These are phyloP conservation scores for Periconia sp. DNA, from an alignment of 2,329 filamentous ascomycete species.

Conservation along the genomic window DNA sequence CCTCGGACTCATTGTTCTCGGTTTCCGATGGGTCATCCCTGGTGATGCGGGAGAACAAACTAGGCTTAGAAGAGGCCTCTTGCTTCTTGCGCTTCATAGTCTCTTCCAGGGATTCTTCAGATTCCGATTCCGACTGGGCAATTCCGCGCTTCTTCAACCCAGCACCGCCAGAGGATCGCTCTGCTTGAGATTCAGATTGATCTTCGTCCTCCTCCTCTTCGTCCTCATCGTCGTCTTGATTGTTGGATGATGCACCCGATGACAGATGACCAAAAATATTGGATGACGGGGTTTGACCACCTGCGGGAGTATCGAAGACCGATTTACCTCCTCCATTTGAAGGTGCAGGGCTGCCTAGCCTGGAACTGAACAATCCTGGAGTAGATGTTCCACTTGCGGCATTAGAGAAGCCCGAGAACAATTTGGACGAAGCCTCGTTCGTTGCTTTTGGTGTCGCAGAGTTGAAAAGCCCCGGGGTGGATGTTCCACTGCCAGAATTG, in stretches of 20 bases:
- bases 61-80: conserved; percentile 21
- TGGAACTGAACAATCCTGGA: conserved; percentile 28
- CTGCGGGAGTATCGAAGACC: conserved; percentile 35
- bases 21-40: conserved; percentile 16
- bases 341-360: conserved; percentile 35
- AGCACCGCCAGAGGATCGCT: background rate
- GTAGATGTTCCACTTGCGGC: conserved; percentile 28
- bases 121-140: conserved; percentile 30
- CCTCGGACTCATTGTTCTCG: conserved; percentile 25
- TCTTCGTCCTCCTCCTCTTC: conserved; percentile 32
- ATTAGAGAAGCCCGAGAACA: conserved; percentile 5
- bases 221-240: conserved; percentile 29
- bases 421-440: background rate
- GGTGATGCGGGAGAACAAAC: conserved; percentile 38
- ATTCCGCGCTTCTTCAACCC: conserved; percentile 29
- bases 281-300: conserved; percentile 23
- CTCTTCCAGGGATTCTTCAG: conserved; percentile 31
- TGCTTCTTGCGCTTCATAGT: conserved; percentile 27
- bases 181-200: conserved; percentile 15
- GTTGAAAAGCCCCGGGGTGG: conserved; percentile 6
- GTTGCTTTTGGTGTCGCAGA: conserved; percentile 1
- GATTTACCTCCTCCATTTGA: conserved; percentile 37
- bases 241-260: conserved; percentile 36
- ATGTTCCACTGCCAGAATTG: conserved; percentile 25
- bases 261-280: conserved; percentile 45